A percentile compares a stretch with the other conserved stretches of the same genome.
Conservation (phyloP, 257 asterid genomes). For the Buddleja alternifolia region DNA sequence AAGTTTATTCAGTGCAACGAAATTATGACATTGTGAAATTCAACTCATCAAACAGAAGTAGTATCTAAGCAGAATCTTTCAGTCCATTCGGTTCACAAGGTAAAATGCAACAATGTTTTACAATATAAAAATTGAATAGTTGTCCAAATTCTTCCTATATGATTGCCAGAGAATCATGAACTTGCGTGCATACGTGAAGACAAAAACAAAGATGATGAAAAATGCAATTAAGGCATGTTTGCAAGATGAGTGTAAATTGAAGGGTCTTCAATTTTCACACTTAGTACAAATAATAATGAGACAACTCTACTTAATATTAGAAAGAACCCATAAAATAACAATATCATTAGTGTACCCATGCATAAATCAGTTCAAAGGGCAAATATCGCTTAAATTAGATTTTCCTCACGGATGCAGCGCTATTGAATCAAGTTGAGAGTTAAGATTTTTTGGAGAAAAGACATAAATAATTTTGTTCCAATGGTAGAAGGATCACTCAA, state of each 20-base stretch:
- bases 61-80: neutral
- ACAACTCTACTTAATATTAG: neutral
- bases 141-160: neutral
- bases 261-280: neutral
- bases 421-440: no score
- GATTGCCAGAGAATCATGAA: neutral
- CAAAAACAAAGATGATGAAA: neutral
- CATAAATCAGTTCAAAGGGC: no score
- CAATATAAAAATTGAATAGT: no score
- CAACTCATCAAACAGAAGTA: neutral
- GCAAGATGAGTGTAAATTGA: neutral
- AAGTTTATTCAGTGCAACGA: neutral
- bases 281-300: neutral
- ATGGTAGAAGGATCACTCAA: no score
- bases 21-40: neutral
- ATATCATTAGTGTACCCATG: neutral
- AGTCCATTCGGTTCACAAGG: neutral
- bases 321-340: slow-evolving; percentile 17
- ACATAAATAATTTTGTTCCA: no score
- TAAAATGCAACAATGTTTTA: neutral
- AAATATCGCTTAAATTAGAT: no score
- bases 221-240: neutral
- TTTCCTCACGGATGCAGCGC: no score
- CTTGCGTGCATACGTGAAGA: neutral
- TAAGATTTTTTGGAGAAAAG: no score